phyloP scores from a whole-genome alignment of 2,329 filamentous ascomycete genomes.

The Phialophora macrospora region DNA sequence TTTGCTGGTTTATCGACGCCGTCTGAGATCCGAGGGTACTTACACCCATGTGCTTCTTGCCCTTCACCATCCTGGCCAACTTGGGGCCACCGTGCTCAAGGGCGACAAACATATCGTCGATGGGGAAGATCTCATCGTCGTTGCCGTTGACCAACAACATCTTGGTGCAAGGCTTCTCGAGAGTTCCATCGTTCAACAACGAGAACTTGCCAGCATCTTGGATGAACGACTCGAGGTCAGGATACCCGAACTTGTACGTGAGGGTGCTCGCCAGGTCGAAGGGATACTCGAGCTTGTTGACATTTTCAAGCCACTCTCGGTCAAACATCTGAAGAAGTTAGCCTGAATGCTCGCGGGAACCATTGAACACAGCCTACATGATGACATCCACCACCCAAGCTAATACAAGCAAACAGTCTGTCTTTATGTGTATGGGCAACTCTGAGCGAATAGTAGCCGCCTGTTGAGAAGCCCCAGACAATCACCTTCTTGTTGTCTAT shows the following conservation, averaged over 20 bases:
- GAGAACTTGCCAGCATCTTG: constrained; percentile 58
- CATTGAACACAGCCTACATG: constrained; percentile 39
- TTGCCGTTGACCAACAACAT: constrained; percentile 63
- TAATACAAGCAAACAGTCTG: constrained; percentile 58
- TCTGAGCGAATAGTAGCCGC: constrained; percentile 64
- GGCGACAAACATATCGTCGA: constrained; percentile 64
- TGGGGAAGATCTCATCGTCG: constrained; percentile 66
- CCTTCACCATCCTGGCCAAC: constrained; percentile 62
- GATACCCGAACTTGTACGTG: constrained; percentile 56
- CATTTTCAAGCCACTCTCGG: constrained; percentile 58
- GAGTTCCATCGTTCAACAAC: constrained; percentile 59
- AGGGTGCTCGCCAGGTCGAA: constrained; percentile 61
- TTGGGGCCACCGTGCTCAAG: constrained; percentile 60
- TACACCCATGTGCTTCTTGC: constrained; percentile 67
- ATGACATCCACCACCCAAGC: constrained; percentile 62
- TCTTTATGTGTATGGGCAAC: constrained; percentile 62
- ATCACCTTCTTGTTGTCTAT: constrained; percentile 57
- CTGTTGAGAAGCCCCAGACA: constrained; percentile 62
- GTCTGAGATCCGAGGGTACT: neutral
- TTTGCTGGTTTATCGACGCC: neutral
- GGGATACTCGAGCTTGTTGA: constrained; percentile 63
- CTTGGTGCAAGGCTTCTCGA: constrained; percentile 56
- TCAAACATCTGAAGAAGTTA: constrained; percentile 55
- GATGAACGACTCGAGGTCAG: constrained; percentile 54
- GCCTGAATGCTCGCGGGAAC: neutral